Conservation (phyloP, 352 stramenopile species). For the Sclerospora graminicola region DNA sequence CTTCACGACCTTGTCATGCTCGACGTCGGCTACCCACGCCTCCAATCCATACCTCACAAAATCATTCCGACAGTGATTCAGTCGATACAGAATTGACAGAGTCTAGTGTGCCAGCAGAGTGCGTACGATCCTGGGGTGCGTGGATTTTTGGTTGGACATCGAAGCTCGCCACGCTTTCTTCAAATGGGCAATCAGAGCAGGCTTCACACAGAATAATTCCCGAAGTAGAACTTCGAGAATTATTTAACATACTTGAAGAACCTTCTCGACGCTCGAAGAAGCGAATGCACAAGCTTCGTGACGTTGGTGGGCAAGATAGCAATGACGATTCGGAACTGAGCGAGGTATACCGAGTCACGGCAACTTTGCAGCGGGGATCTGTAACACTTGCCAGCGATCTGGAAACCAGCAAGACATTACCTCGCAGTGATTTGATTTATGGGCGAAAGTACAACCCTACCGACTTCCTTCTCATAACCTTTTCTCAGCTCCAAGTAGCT, state of each 20-base stretch:
- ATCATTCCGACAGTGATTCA: conserved; percentile 66
- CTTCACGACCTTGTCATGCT: conserved; percentile 9
- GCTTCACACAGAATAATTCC: conserved; percentile 42
- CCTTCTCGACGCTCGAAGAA: conserved; percentile 58
- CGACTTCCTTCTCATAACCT: conserved; percentile 69
- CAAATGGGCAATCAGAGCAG: conserved; percentile 18
- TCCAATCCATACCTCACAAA: conserved; percentile 33
- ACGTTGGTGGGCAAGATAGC: conserved; percentile 10
- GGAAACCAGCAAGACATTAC: conserved; percentile 52
- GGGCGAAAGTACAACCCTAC: conserved; percentile 55
- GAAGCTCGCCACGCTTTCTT: conserved; percentile 33
- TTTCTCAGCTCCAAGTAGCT: conserved; percentile 67
- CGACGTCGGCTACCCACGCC: conserved; percentile 19
- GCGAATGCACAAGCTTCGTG: conserved; percentile 24
- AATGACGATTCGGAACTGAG: conserved; percentile 29
- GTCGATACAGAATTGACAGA: conserved; percentile 72
- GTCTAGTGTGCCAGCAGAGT: conserved; percentile 52
- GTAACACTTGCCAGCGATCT: conserved; percentile 67
- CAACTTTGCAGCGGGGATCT: conserved; percentile 63
- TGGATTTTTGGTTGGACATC: conserved; percentile 85
- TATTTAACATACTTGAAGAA: conserved; percentile 85
- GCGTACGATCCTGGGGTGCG: conserved; percentile 71
- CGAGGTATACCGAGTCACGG: conserved; percentile 61
- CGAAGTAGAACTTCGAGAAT: conserved; percentile 71
- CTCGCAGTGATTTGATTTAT: conserved; percentile 54